These are phyloP conservation scores for Russula lepida DNA, from an alignment of 768 basidiomycete genomes.

Conservation along the genomic window DNA sequence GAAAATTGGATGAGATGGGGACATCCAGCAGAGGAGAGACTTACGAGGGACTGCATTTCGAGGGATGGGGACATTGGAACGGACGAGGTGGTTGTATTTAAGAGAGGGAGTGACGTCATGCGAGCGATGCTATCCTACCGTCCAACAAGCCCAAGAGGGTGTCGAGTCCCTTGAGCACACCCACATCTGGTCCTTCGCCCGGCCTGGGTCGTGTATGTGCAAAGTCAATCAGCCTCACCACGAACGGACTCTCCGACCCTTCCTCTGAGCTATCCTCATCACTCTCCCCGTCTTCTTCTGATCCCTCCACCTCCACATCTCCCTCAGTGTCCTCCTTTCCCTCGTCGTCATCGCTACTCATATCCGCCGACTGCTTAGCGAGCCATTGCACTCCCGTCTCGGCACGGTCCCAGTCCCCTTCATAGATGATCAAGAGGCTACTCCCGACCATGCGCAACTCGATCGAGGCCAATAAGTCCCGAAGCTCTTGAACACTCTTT, in stretches of 20 bases:
- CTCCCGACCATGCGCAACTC: constrained; percentile 78
- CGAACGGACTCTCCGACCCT: constrained; percentile 13
- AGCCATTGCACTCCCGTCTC: constrained; percentile 13
- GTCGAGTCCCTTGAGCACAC: constrained; percentile 66
- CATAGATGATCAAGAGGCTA: constrained; percentile 77
- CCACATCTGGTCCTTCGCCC: constrained; percentile 70
- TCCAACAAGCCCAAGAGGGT: constrained; percentile 57
- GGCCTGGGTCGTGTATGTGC: constrained; percentile 70
- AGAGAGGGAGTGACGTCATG: constrained; percentile 8
- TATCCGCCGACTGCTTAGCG: background rate
- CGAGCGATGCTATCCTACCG: constrained; percentile 40
- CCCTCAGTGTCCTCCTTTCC: constrained; percentile 14
- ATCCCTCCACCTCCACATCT: constrained; percentile 6
- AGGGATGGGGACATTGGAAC: background rate
- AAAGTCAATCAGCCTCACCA: constrained; percentile 86
- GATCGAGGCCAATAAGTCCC: constrained; percentile 38
- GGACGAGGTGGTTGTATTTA: background rate
- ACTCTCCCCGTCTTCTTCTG: constrained; percentile 15
- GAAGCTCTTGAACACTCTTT: constrained; percentile 44
- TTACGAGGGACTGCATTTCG: constrained; percentile 17
- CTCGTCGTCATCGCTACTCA: constrained; percentile 7
- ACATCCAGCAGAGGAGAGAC: background rate
- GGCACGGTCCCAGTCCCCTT: constrained; percentile 38
- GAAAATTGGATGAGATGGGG: background rate
- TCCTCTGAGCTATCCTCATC: background rate